These are phyloP conservation scores for Holtermanniella nyarrowii DNA, from an alignment of 768 basidiomycete genomes.

Conservation along the genomic window DNA sequence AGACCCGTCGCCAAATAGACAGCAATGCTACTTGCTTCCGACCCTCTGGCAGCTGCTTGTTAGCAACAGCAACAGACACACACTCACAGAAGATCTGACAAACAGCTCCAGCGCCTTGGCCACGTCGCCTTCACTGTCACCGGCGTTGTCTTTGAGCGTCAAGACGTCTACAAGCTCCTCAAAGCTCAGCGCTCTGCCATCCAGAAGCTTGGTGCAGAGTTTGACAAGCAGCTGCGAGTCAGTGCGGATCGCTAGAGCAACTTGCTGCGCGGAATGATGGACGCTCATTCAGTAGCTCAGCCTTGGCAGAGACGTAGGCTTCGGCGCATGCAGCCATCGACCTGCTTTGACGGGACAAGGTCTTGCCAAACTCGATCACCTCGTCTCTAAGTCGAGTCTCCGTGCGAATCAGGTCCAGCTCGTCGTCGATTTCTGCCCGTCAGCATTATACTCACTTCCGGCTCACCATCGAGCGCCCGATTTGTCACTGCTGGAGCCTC, in stretches of 20 bases:
- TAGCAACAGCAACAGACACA: not conserved
- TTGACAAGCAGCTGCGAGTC: constrained; percentile 56
- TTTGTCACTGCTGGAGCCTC: constrained; percentile 14
- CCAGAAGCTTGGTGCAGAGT: constrained; percentile 57
- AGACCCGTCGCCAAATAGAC: constrained; percentile 77
- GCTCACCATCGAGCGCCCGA: not conserved
- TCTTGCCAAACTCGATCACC: constrained; percentile 40
- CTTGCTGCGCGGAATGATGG: constrained; percentile 51
- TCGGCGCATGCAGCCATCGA: constrained; percentile 7
- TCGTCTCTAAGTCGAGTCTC: constrained; percentile 60
- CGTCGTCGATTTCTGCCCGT: constrained; percentile 64
- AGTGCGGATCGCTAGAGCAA: not conserved
- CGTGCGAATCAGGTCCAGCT: constrained; percentile 75
- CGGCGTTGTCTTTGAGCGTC: constrained; percentile 68
- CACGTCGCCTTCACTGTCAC: constrained; percentile 52
- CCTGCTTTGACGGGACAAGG: constrained; percentile 30
- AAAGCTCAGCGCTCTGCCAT: constrained; percentile 60
- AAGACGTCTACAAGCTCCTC: constrained; percentile 77
- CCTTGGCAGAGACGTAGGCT: constrained; percentile 42
- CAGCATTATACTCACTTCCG: not conserved
- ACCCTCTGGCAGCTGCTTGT: constrained; percentile 58
- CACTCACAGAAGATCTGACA: constrained; percentile 46
- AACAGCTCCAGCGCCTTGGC: constrained; percentile 33
- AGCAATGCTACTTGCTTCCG: constrained; percentile 60
- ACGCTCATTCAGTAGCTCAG: constrained; percentile 44